These are phyloP conservation scores for Phoma sp. DNA, from an alignment of 2,329 filamentous ascomycete genomes.

Conservation along the genomic window DNA sequence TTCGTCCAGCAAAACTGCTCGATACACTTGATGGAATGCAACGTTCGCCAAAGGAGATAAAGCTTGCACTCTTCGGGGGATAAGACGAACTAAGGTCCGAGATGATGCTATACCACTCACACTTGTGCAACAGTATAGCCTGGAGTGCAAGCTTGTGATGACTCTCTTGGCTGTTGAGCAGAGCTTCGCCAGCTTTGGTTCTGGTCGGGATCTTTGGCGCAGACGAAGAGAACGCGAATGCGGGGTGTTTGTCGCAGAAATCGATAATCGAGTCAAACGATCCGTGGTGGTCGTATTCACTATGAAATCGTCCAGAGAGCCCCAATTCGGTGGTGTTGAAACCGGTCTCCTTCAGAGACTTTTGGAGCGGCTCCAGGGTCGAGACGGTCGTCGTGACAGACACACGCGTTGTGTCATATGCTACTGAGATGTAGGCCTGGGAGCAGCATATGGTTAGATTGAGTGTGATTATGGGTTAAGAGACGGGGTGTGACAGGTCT, in stretches of 20 bases:
- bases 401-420: not conserved
- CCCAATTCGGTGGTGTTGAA: not conserved
- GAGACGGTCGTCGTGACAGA: not conserved
- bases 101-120: constrained; percentile 1
- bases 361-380: not conserved
- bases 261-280: not conserved
- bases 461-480: too few species aligned
- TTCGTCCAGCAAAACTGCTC: not conserved
- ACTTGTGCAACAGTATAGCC: not conserved
- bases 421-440: constrained; percentile 2
- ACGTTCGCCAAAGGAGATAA: constrained; percentile 5
- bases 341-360: not conserved
- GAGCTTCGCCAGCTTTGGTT: too few species aligned
- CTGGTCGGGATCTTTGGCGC: too few species aligned
- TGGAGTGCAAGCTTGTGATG: not conserved
- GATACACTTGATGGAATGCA: constrained; percentile 5
- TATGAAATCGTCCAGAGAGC: constrained; percentile 4
- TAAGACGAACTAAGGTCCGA: not conserved
- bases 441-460: not conserved
- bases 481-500: too few species aligned
- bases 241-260: not conserved
- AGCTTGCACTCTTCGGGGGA: not conserved
- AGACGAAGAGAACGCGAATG: not conserved
- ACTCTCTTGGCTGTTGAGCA: not conserved
- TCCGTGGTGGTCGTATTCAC: not conserved